These are phyloP conservation scores for Xylariaceae sp. DNA, from an alignment of 2,329 filamentous ascomycete species.

Conservation along the genomic window DNA sequence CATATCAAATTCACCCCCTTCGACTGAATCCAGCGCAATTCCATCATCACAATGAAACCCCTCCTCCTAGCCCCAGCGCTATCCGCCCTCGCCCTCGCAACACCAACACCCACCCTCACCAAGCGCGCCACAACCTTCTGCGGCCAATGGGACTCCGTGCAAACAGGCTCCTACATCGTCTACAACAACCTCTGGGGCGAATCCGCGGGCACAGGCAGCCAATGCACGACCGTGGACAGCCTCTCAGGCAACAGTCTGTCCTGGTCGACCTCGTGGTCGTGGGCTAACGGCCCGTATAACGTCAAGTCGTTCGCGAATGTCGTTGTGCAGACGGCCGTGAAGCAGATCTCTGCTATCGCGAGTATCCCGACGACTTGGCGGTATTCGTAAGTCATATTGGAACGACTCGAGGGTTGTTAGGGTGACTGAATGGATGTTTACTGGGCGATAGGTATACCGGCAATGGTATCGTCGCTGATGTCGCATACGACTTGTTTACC, in stretches of 20 bases:
- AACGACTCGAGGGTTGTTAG: too few relatives aligned
- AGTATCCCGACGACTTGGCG: constrained; percentile 36
- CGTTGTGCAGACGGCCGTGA: constrained; percentile 32
- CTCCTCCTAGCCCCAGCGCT: constrained; percentile 10
- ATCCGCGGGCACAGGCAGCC: constrained; percentile 35
- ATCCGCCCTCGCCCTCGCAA: constrained; percentile 12
- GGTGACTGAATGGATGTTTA: neutral
- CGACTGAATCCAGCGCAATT: neutral
- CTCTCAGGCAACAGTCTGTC: constrained; percentile 33
- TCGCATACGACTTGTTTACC: constrained; percentile 57
- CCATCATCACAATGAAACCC: constrained; percentile 15
- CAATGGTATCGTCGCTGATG: constrained; percentile 46
- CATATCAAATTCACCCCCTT: neutral
- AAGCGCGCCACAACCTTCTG: constrained; percentile 23
- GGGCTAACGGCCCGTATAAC: constrained; percentile 36
- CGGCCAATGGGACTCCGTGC: constrained; percentile 25
- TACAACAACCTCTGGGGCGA: constrained; percentile 51
- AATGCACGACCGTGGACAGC: constrained; percentile 40
- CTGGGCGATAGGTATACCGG: constrained; percentile 47
- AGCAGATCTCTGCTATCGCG: constrained; percentile 34
- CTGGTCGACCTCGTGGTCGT: constrained; percentile 42
- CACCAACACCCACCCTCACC: constrained; percentile 19
- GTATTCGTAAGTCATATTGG: constrained; percentile 30
- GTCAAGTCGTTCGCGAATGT: constrained; percentile 46
- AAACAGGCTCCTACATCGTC: constrained; percentile 41